These are phyloP conservation scores for Gentiana dahurica DNA, from an alignment of 257 asterid species.

Conservation along the genomic window DNA sequence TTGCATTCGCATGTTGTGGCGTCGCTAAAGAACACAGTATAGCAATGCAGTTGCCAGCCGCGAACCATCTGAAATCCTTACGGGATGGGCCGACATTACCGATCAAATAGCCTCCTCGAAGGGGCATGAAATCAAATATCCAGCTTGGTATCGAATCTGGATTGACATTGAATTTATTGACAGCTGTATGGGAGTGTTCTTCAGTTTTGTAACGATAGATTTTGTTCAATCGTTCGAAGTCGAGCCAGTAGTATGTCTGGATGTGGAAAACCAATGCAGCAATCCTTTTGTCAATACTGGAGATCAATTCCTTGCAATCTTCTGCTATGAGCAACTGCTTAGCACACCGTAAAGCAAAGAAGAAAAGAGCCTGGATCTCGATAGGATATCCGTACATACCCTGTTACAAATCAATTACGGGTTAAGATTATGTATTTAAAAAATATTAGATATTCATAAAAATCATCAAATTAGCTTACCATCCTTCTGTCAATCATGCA, in stretches of 20 bases:
- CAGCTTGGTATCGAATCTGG: constrained; percentile 58
- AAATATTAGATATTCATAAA: neutral
- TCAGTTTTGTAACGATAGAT: constrained; percentile 58
- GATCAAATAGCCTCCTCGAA: constrained; percentile 46
- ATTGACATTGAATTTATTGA: constrained; percentile 50
- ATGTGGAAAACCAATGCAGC: constrained; percentile 48
- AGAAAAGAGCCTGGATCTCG: constrained; percentile 66
- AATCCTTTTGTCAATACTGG: constrained; percentile 49
- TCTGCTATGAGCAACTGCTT: constrained; percentile 46
- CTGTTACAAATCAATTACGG: constrained; percentile 15
- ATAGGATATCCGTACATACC: constrained; percentile 57
- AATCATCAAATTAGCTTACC: constrained; percentile 17
- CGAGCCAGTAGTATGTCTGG: constrained; percentile 55
- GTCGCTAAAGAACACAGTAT: constrained; percentile 48
- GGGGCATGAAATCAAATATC: constrained; percentile 55
- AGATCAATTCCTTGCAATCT: constrained; percentile 42
- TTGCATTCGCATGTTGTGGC: constrained; percentile 38
- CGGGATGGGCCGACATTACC: constrained; percentile 58
- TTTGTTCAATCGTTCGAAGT: constrained; percentile 53
- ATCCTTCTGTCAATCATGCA: constrained; percentile 63
- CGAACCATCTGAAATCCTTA: constrained; percentile 58
- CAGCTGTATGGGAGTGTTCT: constrained; percentile 60
- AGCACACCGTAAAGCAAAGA: constrained; percentile 52
- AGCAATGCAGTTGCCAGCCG: constrained; percentile 49
- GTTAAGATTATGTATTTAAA: too few relatives aligned